Conservation (phyloP, 306 rosid genomes). For the Parietaria judaica region DNA sequence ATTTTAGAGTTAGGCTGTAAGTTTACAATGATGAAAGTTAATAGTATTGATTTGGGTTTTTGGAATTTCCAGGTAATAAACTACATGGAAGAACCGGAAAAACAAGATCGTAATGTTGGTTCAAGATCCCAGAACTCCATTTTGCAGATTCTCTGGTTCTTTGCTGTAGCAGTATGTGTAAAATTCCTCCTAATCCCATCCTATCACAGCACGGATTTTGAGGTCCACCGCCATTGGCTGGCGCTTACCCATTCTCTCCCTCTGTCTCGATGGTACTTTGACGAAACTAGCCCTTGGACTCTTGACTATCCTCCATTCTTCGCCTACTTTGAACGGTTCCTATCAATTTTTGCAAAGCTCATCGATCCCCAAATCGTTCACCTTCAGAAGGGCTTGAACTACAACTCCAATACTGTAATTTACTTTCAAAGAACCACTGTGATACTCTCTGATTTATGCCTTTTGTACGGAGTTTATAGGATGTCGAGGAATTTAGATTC, state of each 20-base stretch:
- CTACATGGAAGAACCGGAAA: conserved; percentile 13
- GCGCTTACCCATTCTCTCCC: conserved; percentile 84
- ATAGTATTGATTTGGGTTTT: neutral
- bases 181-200: conserved; percentile 78
- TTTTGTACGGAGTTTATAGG: conserved; percentile 60
- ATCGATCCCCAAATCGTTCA: conserved; percentile 66
- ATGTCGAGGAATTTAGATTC: conserved; percentile 42
- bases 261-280: conserved; percentile 71
- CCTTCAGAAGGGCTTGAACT: conserved; percentile 62
- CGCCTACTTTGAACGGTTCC: conserved; percentile 58
- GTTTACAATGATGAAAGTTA: neutral
- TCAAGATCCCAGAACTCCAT: conserved; percentile 11
- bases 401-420: conserved; percentile 36
- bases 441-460: conserved; percentile 56
- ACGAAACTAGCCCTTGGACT: conserved; percentile 89
- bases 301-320: conserved; percentile 90
- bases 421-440: conserved; percentile 65
- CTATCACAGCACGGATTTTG: conserved; percentile 77
- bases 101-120: neutral
- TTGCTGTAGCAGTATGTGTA: conserved; percentile 43
- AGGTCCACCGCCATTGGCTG: conserved; percentile 87
- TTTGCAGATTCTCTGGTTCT: conserved; percentile 50
- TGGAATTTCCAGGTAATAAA: neutral
- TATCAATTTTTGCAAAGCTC: conserved; percentile 49
- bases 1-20: neutral